Evolutionary conservation across 352 stramenopile species (phyloP).

Genomic region (Achlya hypogyna): DNA sequence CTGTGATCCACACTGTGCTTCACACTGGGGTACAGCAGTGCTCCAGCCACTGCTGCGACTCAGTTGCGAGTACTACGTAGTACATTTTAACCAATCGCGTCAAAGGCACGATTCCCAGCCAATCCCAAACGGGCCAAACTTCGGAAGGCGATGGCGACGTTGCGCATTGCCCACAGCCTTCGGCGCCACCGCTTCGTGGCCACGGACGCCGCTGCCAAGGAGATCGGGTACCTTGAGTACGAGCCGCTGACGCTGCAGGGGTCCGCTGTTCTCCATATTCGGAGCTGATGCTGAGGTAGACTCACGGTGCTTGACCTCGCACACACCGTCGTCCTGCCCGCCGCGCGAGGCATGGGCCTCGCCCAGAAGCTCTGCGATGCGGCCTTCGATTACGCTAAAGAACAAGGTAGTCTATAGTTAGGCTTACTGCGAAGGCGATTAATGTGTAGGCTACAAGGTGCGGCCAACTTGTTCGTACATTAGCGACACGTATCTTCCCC

Average conservation of each 20-base stretch:
- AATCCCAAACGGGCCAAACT: too few species aligned
- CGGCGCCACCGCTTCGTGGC: background rate
- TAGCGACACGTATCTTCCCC: constrained; percentile 4
- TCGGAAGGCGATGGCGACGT: background rate
- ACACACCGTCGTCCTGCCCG: constrained; percentile 7
- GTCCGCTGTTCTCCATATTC: too few species aligned
- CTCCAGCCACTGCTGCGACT: too few species aligned
- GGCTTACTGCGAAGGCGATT: too few species aligned
- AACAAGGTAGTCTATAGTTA: background rate
- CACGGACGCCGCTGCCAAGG: background rate
- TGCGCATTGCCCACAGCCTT: background rate
- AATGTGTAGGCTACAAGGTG: constrained; percentile 3
- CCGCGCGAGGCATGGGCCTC: background rate
- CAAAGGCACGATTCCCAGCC: too few species aligned
- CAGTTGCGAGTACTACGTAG: too few species aligned
- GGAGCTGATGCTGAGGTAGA: background rate
- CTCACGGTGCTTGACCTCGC: background rate
- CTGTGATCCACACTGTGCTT: too few species aligned
- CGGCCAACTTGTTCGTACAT: constrained; percentile 14
- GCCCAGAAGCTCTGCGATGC: constrained; percentile 12
- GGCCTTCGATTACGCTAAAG: constrained; percentile 3
- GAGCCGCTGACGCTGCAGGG: background rate
- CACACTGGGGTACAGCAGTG: too few species aligned
- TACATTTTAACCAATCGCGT: too few species aligned
- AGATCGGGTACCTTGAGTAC: background rate